Conservation (phyloP, 2,329 filamentous ascomycete genomes). For the Didymella keratinophila region DNA sequence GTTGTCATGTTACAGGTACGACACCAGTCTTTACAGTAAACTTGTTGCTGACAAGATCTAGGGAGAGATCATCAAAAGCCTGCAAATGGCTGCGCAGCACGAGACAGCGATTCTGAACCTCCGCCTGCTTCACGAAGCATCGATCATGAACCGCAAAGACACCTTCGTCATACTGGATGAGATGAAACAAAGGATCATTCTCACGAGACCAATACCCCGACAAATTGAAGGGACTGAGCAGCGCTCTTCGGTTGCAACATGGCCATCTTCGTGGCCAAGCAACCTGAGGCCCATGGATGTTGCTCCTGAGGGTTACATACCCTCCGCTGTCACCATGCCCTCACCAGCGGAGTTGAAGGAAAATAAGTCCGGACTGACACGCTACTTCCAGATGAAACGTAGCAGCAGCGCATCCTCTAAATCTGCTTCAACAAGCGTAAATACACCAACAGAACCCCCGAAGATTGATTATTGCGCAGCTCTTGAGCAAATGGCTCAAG, state of each 20-base stretch:
- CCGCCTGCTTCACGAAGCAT: constrained; percentile 47
- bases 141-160: constrained; percentile 46
- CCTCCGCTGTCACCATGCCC: constrained; percentile 31
- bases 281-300: constrained; percentile 13
- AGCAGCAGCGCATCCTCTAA: constrained; percentile 23
- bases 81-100: constrained; percentile 50
- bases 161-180: constrained; percentile 47
- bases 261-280: constrained; percentile 28
- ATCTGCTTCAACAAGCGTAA: constrained; percentile 10
- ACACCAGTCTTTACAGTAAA: background rate
- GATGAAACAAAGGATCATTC: constrained; percentile 49
- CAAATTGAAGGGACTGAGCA: constrained; percentile 23
- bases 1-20: constrained; percentile 43
- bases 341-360: constrained; percentile 22
- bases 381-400: constrained; percentile 34
- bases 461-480: constrained; percentile 32
- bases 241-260: constrained; percentile 21
- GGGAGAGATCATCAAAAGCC: constrained; percentile 50
- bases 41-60: constrained; percentile 26
- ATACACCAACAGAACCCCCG: constrained; percentile 13
- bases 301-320: constrained; percentile 28
- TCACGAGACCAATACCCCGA: constrained; percentile 32
- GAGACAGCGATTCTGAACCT: constrained; percentile 46
- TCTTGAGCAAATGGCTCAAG: constrained; percentile 33
- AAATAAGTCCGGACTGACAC: constrained; percentile 31